Evolutionary conservation across 2,329 filamentous ascomycete genomes (phyloP), one percentile per base, ranked within the genome.

Genomic region (Bertia moriformis): DNA sequence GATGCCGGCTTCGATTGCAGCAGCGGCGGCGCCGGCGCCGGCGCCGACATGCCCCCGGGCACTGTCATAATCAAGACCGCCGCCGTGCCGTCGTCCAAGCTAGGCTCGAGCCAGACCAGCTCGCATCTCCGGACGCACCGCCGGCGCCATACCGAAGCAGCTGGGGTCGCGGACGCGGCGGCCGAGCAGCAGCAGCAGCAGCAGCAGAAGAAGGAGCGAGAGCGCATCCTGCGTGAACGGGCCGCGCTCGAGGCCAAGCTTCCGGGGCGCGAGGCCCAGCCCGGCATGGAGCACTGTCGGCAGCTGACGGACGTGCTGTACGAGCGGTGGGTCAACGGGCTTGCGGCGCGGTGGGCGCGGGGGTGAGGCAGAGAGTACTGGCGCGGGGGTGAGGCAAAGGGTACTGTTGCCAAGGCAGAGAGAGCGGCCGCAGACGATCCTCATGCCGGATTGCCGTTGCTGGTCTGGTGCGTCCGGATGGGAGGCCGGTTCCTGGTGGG

Each of bases 261-360:
- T 40, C 72, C 72, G 1, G 71, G 71, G 1, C 65, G 67, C 30
- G 62, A 69, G 39, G 52, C 69, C 2, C 59, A 61, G 37, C 71
- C 77, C 1, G 89, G 87, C 2, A 89, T 95, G 84, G 88, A 95
- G 58, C 89, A 95, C 59, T 83, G 82, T 46, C 84, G 86, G 52
- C 77, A 93, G 54, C 67, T 96, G 27, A 85, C 84, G 1, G 87
- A 95, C 55, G 84, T 93, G 17, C 71, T 98, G 15, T 96, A 95
- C 60, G 76, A 80, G n/a, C 74, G 89, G 33, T 98, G 91, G 91
- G 77, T 80, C 2, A 84, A 93, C 42, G 87, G 86, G 2, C 63
- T 96, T 49, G 77, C 78, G 46, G 69, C 73, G 40, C 67, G 82
- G 41, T 88, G 82, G 82, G 68, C 69, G 2, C 62, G 61, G 17